Conservation (phyloP, 2,329 filamentous ascomycete genomes). For the Verticillium nubilum region DNA sequence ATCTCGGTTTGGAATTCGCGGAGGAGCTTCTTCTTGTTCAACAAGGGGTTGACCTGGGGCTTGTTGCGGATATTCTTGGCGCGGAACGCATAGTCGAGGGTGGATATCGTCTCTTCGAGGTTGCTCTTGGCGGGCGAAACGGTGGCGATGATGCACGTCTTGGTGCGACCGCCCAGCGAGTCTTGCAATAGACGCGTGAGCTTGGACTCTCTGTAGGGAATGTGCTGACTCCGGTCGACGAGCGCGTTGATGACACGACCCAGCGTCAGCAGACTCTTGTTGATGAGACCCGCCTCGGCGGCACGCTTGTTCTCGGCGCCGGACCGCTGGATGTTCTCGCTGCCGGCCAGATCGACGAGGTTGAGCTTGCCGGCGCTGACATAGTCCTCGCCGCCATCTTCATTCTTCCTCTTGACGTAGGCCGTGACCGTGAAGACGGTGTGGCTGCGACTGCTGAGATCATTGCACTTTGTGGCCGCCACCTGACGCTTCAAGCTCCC, state of each 20-base stretch:
- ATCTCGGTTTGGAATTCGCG: slow-evolving; percentile 89
- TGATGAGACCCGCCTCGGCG: slow-evolving; percentile 91
- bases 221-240: slow-evolving; percentile 83
- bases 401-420: slow-evolving; percentile 74
- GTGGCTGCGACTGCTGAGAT: slow-evolving; percentile 93
- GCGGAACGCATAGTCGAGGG: slow-evolving; percentile 93
- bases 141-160: slow-evolving; percentile 98
- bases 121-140: slow-evolving; percentile 93
- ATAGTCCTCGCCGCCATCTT: slow-evolving; percentile 83
- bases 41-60: slow-evolving; percentile 85
- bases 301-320: slow-evolving; percentile 98
- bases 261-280: slow-evolving; percentile 92
- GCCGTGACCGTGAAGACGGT: slow-evolving; percentile 96
- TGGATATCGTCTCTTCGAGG: slow-evolving; percentile 96
- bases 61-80: slow-evolving; percentile 99
- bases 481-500: slow-evolving; percentile 94
- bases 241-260: slow-evolving; percentile 96
- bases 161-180: slow-evolving; percentile 89
- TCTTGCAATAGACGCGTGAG: slow-evolving; percentile 73
- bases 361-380: slow-evolving; percentile 92
- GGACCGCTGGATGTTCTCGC: slow-evolving; percentile 95
- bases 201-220: slow-evolving; percentile 91
- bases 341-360: slow-evolving; percentile 91
- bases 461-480: slow-evolving; percentile 99
- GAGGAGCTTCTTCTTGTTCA: slow-evolving; percentile 89